Evolutionary conservation across 331 rosid species (phyloP).

Genomic region (Rosa hybrid): DNA sequence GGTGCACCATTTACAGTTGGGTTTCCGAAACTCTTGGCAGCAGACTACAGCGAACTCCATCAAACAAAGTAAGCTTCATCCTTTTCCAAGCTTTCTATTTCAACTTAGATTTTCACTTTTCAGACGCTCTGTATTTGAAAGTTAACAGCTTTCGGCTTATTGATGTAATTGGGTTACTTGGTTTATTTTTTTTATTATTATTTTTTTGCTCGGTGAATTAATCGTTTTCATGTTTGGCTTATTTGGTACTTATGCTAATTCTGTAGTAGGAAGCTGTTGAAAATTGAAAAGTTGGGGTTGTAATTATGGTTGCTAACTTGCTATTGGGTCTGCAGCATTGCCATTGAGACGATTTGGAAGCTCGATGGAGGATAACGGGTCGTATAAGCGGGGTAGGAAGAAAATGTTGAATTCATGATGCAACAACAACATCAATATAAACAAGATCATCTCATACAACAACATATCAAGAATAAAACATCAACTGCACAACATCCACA

Average conservation of each 20-base stretch:
- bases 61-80: neutral
- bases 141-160: neutral
- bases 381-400: constrained; percentile 27
- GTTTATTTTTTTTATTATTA: neutral
- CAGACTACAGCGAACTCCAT: neutral
- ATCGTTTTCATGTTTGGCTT: neutral
- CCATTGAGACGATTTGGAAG: constrained; percentile 30
- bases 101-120: neutral
- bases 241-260: neutral
- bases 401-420: constrained; percentile 14
- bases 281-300: neutral
- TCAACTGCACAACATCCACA: too few species aligned
- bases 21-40: neutral
- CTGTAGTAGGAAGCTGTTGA: neutral
- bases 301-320: constrained; percentile 37
- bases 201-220: neutral
- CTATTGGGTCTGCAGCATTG: constrained; percentile 53
- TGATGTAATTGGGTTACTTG: neutral
- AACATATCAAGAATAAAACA: too few species aligned
- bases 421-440: too few species aligned
- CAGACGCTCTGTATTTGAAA: neutral
- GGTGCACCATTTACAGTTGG: neutral
- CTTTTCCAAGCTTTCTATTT: neutral
- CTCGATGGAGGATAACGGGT: constrained; percentile 44
- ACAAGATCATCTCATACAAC: too few species aligned